These are phyloP conservation scores for Fusarium papillatum DNA, from an alignment of 2,329 filamentous ascomycete genomes.

Conservation along the genomic window DNA sequence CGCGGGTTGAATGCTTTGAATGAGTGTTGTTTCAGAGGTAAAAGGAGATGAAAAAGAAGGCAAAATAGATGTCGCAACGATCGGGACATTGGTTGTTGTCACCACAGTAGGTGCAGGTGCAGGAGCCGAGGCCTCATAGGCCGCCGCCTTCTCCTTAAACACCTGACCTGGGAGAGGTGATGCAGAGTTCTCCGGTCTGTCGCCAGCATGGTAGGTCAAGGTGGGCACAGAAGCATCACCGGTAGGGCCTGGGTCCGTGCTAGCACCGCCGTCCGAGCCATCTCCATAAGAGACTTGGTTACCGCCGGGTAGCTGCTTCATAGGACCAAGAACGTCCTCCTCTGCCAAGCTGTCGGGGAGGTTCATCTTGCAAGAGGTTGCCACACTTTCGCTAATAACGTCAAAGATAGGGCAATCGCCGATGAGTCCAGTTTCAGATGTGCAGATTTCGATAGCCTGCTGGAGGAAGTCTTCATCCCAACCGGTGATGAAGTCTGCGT, in stretches of 20 bases:
- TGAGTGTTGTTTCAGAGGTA: conserved; percentile 13
- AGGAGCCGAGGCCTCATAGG: conserved; percentile 32
- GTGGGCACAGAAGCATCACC: conserved; percentile 32
- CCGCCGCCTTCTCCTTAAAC: conserved; percentile 52
- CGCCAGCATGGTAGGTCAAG: conserved; percentile 54
- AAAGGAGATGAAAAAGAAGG: conserved; percentile 10
- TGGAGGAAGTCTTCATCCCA: conserved; percentile 81
- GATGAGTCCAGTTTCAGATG: conserved; percentile 76
- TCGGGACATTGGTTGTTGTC: conserved; percentile 14
- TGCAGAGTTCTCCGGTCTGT: conserved; percentile 47
- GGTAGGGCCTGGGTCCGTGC: conserved; percentile 20
- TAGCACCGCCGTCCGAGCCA: conserved; percentile 29
- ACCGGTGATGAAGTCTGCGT: conserved; percentile 86
- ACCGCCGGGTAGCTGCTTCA: conserved; percentile 76
- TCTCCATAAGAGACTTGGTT: conserved; percentile 57
- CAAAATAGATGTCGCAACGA: conserved; percentile 19
- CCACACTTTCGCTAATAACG: conserved; percentile 72
- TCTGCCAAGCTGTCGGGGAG: conserved; percentile 65
- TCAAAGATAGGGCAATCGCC: conserved; percentile 82
- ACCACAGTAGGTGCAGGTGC: conserved; percentile 26
- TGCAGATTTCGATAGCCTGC: conserved; percentile 81
- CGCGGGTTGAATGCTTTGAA: conserved; percentile 15
- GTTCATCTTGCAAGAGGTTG: conserved; percentile 72
- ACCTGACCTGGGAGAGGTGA: conserved; percentile 57
- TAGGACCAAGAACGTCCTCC: conserved; percentile 72